Base-by-base conservation (phyloP, 2,329 filamentous ascomycete genomes). In the Alternaria solani region DNA sequence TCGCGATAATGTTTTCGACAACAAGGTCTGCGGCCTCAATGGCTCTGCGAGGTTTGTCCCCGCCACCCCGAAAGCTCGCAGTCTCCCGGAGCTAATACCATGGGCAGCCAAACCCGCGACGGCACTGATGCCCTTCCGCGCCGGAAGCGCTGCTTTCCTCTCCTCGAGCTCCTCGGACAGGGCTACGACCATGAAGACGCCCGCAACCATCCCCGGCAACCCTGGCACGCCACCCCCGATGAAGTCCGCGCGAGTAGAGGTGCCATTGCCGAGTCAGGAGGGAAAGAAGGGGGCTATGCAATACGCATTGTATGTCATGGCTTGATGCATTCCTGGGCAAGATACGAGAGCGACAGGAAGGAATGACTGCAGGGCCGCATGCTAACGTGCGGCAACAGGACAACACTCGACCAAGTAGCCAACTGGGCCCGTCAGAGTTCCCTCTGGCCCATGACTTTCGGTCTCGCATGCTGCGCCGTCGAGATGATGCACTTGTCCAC, bases 401-500 rank as follows among this genome's bases (percentile, higher is more conserved):
- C 92, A 53, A 91, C 91, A 7, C 87, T 94, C 76, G 92, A 96
- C 78, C 87, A 91, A 78, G 86, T 96, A 67, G 83, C 90, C 82
- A 95, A 94, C 83, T 96, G 93, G 93, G 90, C 88, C 43, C 89
- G 92, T 57, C 91, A 95, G 81, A 88, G 89, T 60, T 96, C 93
- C n/a, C 84, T 96, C 57, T 96, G 93, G 92, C 93, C 93, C 71
- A 91, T 96, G 87, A 93, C 91, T 44, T 96, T 96, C 78, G 93
- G 90, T 61, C 89, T 96, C 42, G 93, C 93, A 74, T 96, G 93
- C 86, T 96, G 93, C 79, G 92, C 91, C 80, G 83, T 96, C 78
- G 93, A 96, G 80, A 96, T 96, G 93, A 96, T 96, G 93, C 91
- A 94, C 78, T 85, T 93, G 42, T 96, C 92, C 28, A 93, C 92